Percentiles rank a stretch among this genome's conserved stretches.
Evolutionary conservation across 305 asterid species (phyloP).

Genomic region (Plantago lanceolata): DNA sequence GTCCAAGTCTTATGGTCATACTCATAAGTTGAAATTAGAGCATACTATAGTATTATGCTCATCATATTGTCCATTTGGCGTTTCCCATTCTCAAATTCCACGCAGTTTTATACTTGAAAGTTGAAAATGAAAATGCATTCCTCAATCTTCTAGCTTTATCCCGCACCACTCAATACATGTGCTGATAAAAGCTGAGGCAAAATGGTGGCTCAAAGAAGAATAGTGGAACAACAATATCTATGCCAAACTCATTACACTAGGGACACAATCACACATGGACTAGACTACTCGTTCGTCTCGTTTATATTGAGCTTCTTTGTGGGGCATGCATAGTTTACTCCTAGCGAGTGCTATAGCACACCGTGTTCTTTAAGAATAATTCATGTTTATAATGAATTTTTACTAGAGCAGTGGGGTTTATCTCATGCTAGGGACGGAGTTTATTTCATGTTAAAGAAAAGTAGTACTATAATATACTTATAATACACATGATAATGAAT

Average conservation of each 20-base stretch:
- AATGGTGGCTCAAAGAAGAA: conserved; percentile 42
- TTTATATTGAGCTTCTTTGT: not conserved
- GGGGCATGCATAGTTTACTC: no score
- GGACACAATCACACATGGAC: conserved; percentile 2
- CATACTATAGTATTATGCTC: no score
- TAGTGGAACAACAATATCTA: conserved; percentile 8
- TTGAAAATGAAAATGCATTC: conserved; percentile 34
- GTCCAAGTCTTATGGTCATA: not conserved
- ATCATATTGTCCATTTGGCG: conserved; percentile 41
- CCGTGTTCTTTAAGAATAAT: no score
- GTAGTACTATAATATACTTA: no score
- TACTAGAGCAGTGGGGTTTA: no score
- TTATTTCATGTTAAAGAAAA: no score
- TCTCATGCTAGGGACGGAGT: no score
- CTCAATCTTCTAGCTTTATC: not conserved
- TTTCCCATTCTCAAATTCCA: conserved; percentile 25
- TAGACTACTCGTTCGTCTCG: no score
- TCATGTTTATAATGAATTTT: no score
- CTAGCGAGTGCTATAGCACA: no score
- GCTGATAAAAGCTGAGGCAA: conserved; percentile 59
- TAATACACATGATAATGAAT: no score
- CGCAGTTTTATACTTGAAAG: conserved; percentile 10
- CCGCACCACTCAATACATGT: conserved; percentile 38
- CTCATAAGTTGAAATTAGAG: no score
- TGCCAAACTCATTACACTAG: not conserved